Evolutionary conservation across 768 basidiomycete species (phyloP).

Genomic region (Naematelia encephala): DNA sequence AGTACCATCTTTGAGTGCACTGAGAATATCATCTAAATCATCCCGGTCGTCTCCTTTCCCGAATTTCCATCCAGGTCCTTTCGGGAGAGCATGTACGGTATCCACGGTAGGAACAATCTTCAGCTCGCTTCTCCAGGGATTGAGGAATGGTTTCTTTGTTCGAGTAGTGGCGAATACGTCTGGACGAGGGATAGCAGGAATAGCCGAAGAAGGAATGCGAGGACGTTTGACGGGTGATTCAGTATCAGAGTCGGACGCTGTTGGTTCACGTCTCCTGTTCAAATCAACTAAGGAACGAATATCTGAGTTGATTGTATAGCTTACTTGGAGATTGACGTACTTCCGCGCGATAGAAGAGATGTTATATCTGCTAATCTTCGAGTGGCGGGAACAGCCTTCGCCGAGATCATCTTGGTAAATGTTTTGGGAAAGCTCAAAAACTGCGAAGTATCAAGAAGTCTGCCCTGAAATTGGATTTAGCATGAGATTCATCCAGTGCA

Average conservation of each 20-base stretch:
- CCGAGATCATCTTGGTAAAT: constrained; percentile 1
- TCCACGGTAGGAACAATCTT: background rate
- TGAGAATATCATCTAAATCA: constrained; percentile 44
- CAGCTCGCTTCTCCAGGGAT: background rate
- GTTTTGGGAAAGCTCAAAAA: constrained; percentile 31
- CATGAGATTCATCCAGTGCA: background rate
- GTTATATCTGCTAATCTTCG: constrained; percentile 30
- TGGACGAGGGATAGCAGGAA: background rate
- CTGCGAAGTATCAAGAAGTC: constrained; percentile 18
- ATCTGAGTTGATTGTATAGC: constrained; percentile 3
- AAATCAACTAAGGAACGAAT: too few relatives aligned
- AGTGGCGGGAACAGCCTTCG: constrained; percentile 11
- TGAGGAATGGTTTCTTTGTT: background rate
- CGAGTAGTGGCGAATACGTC: background rate
- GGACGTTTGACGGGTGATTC: constrained; percentile 24
- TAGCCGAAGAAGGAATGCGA: background rate
- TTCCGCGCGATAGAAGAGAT: constrained; percentile 21
- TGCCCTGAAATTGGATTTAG: constrained; percentile 16
- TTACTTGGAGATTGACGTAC: constrained; percentile 1
- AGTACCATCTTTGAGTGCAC: constrained; percentile 27
- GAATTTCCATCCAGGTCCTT: constrained; percentile 33
- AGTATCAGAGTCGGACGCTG: constrained; percentile 42
- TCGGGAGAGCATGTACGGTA: constrained; percentile 22
- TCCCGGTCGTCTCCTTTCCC: constrained; percentile 20
- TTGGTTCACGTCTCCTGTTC: constrained; percentile 33